A percentile compares a stretch with the other conserved stretches of the same genome.
Conservation (phyloP, 192 early-diverging fungal species). For the Polychytrium aggregatum region DNA sequence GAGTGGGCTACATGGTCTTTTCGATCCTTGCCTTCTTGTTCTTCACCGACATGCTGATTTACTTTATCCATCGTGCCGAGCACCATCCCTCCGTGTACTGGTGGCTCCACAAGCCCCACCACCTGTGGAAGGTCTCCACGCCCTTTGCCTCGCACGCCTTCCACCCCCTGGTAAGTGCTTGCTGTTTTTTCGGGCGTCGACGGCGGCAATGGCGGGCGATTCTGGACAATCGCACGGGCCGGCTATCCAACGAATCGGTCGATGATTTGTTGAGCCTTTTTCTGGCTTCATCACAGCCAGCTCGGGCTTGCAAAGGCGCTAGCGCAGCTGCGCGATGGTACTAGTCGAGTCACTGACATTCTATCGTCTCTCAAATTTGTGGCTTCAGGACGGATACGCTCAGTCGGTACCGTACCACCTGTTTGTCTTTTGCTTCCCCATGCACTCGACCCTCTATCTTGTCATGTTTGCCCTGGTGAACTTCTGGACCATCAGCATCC, state of each 20-base stretch:
- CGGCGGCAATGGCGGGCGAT: no score
- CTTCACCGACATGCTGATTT: conserved; percentile 91
- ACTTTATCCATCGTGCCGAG: conserved; percentile 91
- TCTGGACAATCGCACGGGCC: no score
- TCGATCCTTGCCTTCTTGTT: conserved; percentile 66
- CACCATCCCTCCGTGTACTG: conserved; percentile 87
- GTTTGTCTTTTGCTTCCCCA: conserved; percentile 81
- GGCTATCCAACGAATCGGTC: no score
- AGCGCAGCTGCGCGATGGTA: no score
- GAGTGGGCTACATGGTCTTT: conserved; percentile 59
- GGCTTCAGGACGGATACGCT: conserved; percentile 84
- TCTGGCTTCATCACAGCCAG: no score
- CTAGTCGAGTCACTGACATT: no score
- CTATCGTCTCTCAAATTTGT: no score
- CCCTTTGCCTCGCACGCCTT: conserved; percentile 95
- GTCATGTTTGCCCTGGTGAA: conserved; percentile 77
- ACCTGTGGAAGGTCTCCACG: conserved; percentile 87
- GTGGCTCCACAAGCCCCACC: conserved; percentile 77
- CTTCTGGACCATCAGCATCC: conserved; percentile 95
- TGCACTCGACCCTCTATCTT: conserved; percentile 87
- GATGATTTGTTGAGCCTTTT: no score
- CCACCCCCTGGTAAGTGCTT: conserved; percentile 62
- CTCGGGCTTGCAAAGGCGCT: no score
- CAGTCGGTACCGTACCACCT: conserved; percentile 95
- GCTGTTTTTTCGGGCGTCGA: no score